Percentiles rank a stretch among this genome's conserved stretches.
These are phyloP conservation scores for Ustanciosporium gigantosporum DNA, from an alignment of 1,284 basidiomycete genomes.

Conservation along the genomic window DNA sequence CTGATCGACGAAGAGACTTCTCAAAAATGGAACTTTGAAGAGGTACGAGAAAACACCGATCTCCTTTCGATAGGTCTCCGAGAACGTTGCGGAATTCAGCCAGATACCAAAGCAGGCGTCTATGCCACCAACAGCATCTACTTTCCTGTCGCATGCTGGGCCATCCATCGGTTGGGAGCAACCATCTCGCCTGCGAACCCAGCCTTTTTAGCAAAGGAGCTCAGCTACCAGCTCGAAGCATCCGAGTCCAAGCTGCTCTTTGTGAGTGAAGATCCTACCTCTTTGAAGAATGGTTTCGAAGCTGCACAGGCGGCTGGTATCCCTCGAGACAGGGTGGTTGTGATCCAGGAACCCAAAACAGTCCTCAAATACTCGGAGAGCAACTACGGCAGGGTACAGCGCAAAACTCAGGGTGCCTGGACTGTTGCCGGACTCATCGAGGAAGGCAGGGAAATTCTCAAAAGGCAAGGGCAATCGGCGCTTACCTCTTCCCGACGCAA, in stretches of 20 bases:
- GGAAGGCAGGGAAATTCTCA: slow-evolving; percentile 64
- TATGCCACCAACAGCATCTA: slow-evolving; percentile 63
- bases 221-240: slow-evolving; percentile 63
- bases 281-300: slow-evolving; percentile 63
- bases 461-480: slow-evolving; percentile 63
- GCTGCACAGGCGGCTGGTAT: slow-evolving; percentile 68
- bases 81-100: slow-evolving; percentile 12
- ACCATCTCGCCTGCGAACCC: slow-evolving; percentile 76
- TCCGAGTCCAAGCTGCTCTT: slow-evolving; percentile 69
- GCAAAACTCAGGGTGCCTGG: slow-evolving; percentile 43
- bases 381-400: slow-evolving; percentile 36
- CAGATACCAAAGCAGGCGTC: slow-evolving; percentile 33
- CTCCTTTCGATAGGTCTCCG: slow-evolving; percentile 25
- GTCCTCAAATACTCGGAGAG: slow-evolving; percentile 25
- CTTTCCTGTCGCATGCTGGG: slow-evolving; percentile 75
- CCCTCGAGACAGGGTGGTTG: slow-evolving; percentile 61
- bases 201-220: slow-evolving; percentile 70
- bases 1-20: slow-evolving; percentile 49
- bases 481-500: slow-evolving; percentile 60
- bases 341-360: slow-evolving; percentile 33
- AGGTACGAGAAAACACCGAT: slow-evolving; percentile 35
- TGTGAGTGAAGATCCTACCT: slow-evolving; percentile 66
- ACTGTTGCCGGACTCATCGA: slow-evolving; percentile 65
- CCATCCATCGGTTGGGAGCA: slow-evolving; percentile 72
- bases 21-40: slow-evolving; percentile 40